Evolutionary conservation across 2,329 filamentous ascomycete genomes (phyloP), one percentile per base, ranked within the genome.

Genomic region (Colletotrichum brevisporum): DNA sequence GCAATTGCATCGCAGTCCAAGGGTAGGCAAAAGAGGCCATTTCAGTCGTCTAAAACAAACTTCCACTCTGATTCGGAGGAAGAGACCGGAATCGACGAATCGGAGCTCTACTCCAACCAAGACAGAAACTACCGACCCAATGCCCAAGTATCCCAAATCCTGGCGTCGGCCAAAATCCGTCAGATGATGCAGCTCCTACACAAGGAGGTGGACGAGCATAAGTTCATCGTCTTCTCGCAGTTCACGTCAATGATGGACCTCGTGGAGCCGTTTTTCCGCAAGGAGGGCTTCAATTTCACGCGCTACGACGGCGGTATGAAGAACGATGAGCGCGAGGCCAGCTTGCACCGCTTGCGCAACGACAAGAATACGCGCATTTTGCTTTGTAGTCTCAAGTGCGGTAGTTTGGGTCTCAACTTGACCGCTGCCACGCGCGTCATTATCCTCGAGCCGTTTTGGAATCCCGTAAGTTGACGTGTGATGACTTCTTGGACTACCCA

Each of bases 171-270:
- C 74, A 99, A 99, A 83, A 97, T 99, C 75, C 91, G 92, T 52
- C 91, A 96, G 74, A 87, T 98, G 21, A 88, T 97, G 76, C 86
- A 90, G 70, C 93, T 99, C 59, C 88, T 99, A 9, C 88, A 90
- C 72, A 89, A 89, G 52, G 96, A 99, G 79, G 90, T 91, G 0
- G 83, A 86, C 2, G 86, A 94, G 69, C 94, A 97, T 86, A 99
- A 99, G 78, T 97, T 97, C 77, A 99, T 99, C 75, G 94, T 99
- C 72, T 99, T 99, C 82, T 97, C 94, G 1, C 94, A 98, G 76
- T 99, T 99, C 82, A 99, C 96, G 0, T 96, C 94, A 0, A 99
- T 99, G 96, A 90, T 99, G 53, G 93, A 98, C 82, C 90, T 98
- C 31, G 91, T 99, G 71, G 94, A 98, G 78, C 96, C 96, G 2